Conservation (phyloP, 1,139 yeast species). For the Candida mesenterica region DNA sequence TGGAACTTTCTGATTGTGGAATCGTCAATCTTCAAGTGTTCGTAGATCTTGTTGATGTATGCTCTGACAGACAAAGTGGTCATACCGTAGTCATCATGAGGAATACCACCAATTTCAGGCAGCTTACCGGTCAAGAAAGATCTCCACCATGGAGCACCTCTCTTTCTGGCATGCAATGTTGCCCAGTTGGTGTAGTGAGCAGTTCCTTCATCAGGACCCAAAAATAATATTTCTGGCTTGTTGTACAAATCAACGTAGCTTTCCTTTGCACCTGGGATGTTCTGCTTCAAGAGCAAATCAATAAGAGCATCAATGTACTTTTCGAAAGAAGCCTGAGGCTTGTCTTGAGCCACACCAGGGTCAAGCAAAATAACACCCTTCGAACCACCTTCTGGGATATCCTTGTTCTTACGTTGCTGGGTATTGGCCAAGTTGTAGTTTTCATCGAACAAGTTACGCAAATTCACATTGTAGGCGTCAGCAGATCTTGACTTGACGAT, state of each 20-base stretch:
- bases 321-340: slow-evolving; percentile 83
- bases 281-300: slow-evolving; percentile 76
- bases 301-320: slow-evolving; percentile 90
- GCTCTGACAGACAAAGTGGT: slow-evolving; percentile 93
- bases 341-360: slow-evolving; percentile 74
- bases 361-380: slow-evolving; percentile 93
- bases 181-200: slow-evolving; percentile 98
- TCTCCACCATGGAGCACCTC: slow-evolving; percentile 99
- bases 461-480: slow-evolving; percentile 85
- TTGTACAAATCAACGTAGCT: slow-evolving; percentile 80
- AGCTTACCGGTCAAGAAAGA: slow-evolving; percentile 97
- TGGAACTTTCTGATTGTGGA: slow-evolving; percentile 72
- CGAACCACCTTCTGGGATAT: slow-evolving; percentile 98
- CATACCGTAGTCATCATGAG: slow-evolving; percentile 98
- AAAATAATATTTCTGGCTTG: slow-evolving; percentile 84
- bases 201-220: slow-evolving; percentile 99
- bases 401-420: slow-evolving; percentile 96
- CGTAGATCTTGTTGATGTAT: slow-evolving; percentile 84
- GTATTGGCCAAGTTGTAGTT: slow-evolving; percentile 94
- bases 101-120: slow-evolving; percentile 92
- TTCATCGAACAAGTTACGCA: slow-evolving; percentile 89
- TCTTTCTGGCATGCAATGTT: slow-evolving; percentile 85
- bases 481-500: slow-evolving; percentile 84
- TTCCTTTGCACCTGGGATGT: slow-evolving; percentile 78
- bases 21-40: slow-evolving; percentile 63